Evolutionary conservation across 768 basidiomycete species (phyloP).

Genomic region (Tulasnella sp.): DNA sequence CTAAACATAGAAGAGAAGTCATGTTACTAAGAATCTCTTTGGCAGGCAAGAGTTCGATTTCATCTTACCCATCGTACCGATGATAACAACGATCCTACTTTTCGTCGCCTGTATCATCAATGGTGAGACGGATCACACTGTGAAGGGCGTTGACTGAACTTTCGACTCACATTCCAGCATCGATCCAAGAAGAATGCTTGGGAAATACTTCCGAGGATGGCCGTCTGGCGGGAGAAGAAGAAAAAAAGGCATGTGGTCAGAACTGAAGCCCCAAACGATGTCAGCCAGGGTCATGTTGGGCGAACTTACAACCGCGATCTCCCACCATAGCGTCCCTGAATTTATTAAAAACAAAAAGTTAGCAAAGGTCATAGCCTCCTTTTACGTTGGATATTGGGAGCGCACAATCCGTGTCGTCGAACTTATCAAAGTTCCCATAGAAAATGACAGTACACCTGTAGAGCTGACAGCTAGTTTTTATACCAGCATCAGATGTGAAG

Average conservation of each 20-base stretch:
- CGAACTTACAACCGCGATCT: slow-evolving; percentile 8
- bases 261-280: too few relatives aligned
- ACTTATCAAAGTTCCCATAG: slow-evolving; percentile 10
- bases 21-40: too few relatives aligned
- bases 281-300: background rate
- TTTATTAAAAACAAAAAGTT: background rate
- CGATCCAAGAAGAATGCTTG: slow-evolving; percentile 11
- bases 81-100: background rate
- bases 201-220: background rate
- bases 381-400: background rate
- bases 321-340: background rate
- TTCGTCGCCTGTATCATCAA: slow-evolving; percentile 7
- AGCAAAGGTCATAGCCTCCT: background rate
- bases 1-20: background rate
- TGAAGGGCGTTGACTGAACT: background rate
- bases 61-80: background rate
- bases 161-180: background rate
- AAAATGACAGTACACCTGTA: background rate
- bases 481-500: too few relatives aligned
- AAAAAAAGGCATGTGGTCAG: too few relatives aligned
- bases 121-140: background rate
- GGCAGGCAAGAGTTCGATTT: too few relatives aligned
- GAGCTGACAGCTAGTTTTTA: background rate
- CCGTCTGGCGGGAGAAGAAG: too few relatives aligned
- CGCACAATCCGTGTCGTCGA: slow-evolving; percentile 10